phyloP scores from a whole-genome alignment of 805 yeast species.

The Nakazawaea populi region DNA sequence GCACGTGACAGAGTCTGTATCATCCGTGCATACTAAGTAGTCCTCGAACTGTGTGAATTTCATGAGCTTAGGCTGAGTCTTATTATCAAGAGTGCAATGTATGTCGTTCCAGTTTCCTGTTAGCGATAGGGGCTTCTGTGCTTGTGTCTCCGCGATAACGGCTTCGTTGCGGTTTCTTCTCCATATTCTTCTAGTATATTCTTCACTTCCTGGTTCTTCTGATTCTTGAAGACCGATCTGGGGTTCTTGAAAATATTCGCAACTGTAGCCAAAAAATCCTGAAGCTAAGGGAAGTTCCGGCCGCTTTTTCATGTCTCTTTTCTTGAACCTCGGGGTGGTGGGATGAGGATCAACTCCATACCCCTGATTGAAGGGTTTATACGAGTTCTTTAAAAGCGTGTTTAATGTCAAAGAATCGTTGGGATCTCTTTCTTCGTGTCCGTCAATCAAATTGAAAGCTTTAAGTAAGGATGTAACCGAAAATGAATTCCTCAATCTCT shows the following conservation, averaged over 20 bases:
- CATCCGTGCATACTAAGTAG: constrained; percentile 73
- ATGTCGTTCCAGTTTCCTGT: constrained; percentile 81
- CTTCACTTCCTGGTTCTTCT: constrained; percentile 90
- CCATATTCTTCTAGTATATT: constrained; percentile 80
- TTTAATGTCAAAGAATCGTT: constrained; percentile 17
- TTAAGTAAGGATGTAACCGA: constrained; percentile 17
- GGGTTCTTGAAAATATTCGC: constrained; percentile 95
- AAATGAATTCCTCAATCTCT: constrained; percentile 16
- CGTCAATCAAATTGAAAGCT: constrained; percentile 17
- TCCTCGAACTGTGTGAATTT: constrained; percentile 89
- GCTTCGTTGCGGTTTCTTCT: constrained; percentile 83
- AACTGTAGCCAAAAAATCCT: constrained; percentile 65
- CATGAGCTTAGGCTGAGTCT: constrained; percentile 73
- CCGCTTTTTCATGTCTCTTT: constrained; percentile 20
- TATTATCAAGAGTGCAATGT: constrained; percentile 54
- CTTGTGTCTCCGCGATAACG: constrained; percentile 83
- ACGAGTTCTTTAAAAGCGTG: not conserved
- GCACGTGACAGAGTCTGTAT: constrained; percentile 73
- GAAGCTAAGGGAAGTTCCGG: constrained; percentile 52
- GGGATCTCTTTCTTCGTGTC: constrained; percentile 15
- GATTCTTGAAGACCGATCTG: constrained; percentile 80
- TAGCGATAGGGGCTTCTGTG: constrained; percentile 77
- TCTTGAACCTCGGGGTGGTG: constrained; percentile 46
- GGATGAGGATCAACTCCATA: constrained; percentile 47
- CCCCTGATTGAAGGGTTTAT: constrained; percentile 7